Percentiles rank a stretch among this genome's conserved stretches.
These are phyloP conservation scores for Cystobasidiaceae sp. DNA, from an alignment of 1,284 basidiomycete species.

Conservation along the genomic window DNA sequence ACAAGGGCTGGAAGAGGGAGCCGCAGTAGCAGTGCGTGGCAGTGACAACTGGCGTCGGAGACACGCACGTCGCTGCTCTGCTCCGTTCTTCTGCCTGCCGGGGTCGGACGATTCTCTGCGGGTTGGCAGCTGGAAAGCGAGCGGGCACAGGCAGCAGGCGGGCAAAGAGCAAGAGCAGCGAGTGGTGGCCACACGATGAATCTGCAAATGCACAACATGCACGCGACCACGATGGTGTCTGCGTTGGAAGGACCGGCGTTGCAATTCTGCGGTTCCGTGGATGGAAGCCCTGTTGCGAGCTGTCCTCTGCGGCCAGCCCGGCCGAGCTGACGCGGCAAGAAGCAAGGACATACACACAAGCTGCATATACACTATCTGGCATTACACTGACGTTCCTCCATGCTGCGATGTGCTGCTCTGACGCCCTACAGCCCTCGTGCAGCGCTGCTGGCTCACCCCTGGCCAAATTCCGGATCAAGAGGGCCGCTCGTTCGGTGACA, in stretches of 20 bases:
- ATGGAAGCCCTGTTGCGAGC: no score
- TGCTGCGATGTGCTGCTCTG: background rate
- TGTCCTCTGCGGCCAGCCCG: background rate
- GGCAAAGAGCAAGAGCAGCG: conserved; percentile 1
- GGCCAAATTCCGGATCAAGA: background rate
- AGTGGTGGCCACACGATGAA: background rate
- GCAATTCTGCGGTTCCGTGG: no score
- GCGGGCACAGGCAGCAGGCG: background rate
- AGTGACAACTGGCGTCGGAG: conserved; percentile 4
- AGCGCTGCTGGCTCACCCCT: background rate
- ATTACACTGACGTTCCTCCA: background rate
- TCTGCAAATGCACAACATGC: background rate
- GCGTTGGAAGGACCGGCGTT: background rate
- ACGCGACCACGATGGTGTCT: background rate
- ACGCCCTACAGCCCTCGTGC: background rate
- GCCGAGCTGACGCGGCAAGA: background rate
- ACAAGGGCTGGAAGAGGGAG: no score
- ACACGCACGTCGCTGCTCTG: no score
- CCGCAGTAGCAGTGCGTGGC: no score
- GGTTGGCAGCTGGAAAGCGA: background rate
- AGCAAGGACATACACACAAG: background rate
- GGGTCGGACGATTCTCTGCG: background rate
- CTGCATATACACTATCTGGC: background rate
- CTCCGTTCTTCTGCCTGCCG: background rate
- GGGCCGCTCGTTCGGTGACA: background rate